Base-by-base conservation (phyloP, 768 basidiomycete species). In the Suillus americanus region DNA sequence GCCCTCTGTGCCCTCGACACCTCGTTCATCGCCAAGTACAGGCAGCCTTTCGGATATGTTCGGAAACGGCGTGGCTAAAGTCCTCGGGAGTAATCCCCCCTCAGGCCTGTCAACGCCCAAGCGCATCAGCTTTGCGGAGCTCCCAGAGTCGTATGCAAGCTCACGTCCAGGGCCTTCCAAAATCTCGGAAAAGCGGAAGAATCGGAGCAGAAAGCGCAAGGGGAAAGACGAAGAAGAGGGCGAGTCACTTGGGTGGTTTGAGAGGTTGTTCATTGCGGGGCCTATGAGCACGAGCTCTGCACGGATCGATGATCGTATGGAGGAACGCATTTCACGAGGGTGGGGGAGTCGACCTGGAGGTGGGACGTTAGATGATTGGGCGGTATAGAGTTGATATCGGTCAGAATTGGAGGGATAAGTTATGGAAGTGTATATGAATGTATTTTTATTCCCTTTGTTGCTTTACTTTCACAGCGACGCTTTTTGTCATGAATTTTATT, bases 61-160 rank as follows among this genome's bases (percentile, higher is more conserved):
- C 62, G 74, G 71, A 46, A 71, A 65, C 48, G 69, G 72, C 3
- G 54, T 75, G 14, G 76, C 76, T 20, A 78, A 71, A 12, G 65
- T 68, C 50, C 66, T 77, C 53, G 61, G 73, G n/a, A 83, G 81
- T 59, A 67, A 80, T 48, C 71, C 83, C 13, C 82, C 85, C 53
- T 87, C 85, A 61, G 80, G 83, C 61, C 64, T 77, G 76, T 85
- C 72, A 78, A 85, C 90, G 14, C 89, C 90, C 10, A 92, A 90
- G 68, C 82, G 87, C n/a, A 92, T 93, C 50, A 90, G 87, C 65
- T 93, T 93, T 67, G 90, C 90, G 41, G 82, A 87, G 76, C 79
- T 89, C 56, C 90, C 90, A 0, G 90, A 91, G 75, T 84, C 86
- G 41, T 88, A 89, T 66, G 79, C 83, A 61, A 72, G 75, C 10